Base-by-base conservation (phyloP, 2,329 filamentous ascomycete species). In the Cercospora sp. region DNA sequence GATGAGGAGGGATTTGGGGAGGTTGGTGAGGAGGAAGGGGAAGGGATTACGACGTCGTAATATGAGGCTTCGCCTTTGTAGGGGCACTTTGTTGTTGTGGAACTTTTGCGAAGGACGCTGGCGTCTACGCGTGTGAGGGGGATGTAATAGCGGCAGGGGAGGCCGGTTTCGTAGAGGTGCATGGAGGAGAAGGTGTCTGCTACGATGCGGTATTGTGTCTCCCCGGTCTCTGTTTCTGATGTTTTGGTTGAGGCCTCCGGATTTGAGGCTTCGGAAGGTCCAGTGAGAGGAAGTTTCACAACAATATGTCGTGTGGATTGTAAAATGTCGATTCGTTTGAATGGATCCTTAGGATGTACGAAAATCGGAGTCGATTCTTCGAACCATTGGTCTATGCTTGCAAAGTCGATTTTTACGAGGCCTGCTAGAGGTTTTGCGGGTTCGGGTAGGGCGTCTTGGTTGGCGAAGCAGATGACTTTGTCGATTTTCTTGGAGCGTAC, bases 21-120 rank as follows among this genome's bases (percentile, higher is more conserved):
- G 3, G 53, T 2, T 2, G 51, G 3, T 5, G 24, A n/a, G 3
- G 53, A 30, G 2, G 51, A 5, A 5, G 51, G 5, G 1, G 53
- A 30, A 0, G 53, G 53, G 6, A 57, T 12, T 1, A 57, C 81
- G 0, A 90, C 78, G 65, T 87, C 72, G 70, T 89, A 90, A 68
- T 90, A 91, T 65, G 86, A 82, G 0, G 89, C 89, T 64, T 85
- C 82, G 1, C 89, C 89, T 74, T 91, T 91, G 72, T 91, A 91
- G 2, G 89, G 89, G 76, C 89, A 91, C 63, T 81, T 79, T 0
- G 87, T 89, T n/a, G 75, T 77, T 0, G 85, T 86, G 1, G 79
- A 75, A 71, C 87, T 90, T 6, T 81, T 81, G 0, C 78, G 77
- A 9, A 90, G 78, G 6, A 83, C 71, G 3, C 77, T 72, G 70